phyloP scores from a whole-genome alignment of 1,284 basidiomycete genomes.

The Uromyces viciae-fabae region DNA sequence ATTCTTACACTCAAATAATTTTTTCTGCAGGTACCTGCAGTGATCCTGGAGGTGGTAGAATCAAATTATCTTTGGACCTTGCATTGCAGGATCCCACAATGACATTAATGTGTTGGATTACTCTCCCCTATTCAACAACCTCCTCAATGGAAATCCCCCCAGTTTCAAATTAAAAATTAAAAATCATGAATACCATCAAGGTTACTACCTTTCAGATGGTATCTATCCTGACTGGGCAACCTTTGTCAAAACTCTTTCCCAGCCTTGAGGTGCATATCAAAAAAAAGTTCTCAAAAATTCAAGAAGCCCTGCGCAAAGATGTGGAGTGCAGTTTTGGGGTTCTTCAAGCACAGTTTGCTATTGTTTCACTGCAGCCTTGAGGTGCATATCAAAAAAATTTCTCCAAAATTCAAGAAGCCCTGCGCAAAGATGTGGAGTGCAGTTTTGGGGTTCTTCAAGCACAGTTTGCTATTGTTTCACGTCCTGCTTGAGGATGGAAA shows the following conservation, averaged over 20 bases:
- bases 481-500: background rate
- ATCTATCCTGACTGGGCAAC: background rate
- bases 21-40: background rate
- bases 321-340: slow-evolving; percentile 2
- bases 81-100: background rate
- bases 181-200: background rate
- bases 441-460: slow-evolving; percentile 15
- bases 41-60: background rate
- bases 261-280: background rate
- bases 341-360: no score
- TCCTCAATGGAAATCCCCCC: background rate
- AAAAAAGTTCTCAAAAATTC: background rate
- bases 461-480: background rate
- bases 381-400: background rate
- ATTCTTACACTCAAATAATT: background rate
- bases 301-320: background rate
- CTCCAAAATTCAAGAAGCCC: background rate
- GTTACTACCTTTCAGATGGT: slow-evolving; percentile 12
- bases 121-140: background rate
- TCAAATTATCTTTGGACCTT: background rate
- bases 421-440: slow-evolving; percentile 18
- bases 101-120: slow-evolving; percentile 14
- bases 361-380: no score
- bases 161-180: background rate
- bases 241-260: slow-evolving; percentile 2